Percentiles rank a stretch among this genome's conserved stretches.
These are phyloP conservation scores for Penicillium soppii DNA, from an alignment of 495 filamentous ascomycete species.

Conservation along the genomic window DNA sequence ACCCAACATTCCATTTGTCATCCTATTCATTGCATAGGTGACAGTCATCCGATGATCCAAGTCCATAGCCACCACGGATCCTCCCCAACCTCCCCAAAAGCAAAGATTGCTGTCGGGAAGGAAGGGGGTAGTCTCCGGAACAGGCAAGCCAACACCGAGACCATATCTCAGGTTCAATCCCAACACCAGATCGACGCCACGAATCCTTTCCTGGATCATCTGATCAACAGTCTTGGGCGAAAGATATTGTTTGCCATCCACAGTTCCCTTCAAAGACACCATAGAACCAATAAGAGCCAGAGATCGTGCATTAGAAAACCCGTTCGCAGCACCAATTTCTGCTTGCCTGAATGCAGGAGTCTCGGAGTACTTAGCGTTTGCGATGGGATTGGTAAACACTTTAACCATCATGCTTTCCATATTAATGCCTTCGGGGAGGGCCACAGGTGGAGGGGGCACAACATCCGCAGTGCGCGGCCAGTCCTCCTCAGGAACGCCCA, in stretches of 20 bases:
- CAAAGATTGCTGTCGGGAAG: slow-evolving; percentile 32
- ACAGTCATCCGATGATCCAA: slow-evolving; percentile 39
- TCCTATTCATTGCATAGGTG: slow-evolving; percentile 46
- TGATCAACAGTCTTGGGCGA: slow-evolving; percentile 30
- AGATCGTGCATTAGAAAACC: slow-evolving; percentile 36
- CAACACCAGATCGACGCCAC: slow-evolving; percentile 34
- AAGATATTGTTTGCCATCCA: slow-evolving; percentile 32
- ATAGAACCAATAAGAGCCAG: slow-evolving; percentile 31
- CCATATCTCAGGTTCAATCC: slow-evolving; percentile 27
- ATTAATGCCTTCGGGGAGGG: neutral
- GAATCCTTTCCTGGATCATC: slow-evolving; percentile 38
- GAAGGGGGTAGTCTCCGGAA: slow-evolving; percentile 17
- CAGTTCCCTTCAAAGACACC: slow-evolving; percentile 28
- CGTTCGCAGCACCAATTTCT: slow-evolving; percentile 29
- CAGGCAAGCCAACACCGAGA: slow-evolving; percentile 34
- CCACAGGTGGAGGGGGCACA: slow-evolving; percentile 10
- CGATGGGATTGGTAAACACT: slow-evolving; percentile 1
- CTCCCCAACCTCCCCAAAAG: slow-evolving; percentile 47
- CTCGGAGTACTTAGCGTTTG: neutral
- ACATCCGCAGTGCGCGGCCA: slow-evolving; percentile 31
- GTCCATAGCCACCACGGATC: slow-evolving; percentile 45
- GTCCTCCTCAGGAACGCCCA: slow-evolving; percentile 32
- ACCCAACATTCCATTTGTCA: slow-evolving; percentile 27
- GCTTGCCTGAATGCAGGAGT: slow-evolving; percentile 21
- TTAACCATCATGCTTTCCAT: slow-evolving; percentile 13